Evolutionary conservation across 306 rosid species (phyloP).

Genomic region (Elaeagnus macrophylla): DNA sequence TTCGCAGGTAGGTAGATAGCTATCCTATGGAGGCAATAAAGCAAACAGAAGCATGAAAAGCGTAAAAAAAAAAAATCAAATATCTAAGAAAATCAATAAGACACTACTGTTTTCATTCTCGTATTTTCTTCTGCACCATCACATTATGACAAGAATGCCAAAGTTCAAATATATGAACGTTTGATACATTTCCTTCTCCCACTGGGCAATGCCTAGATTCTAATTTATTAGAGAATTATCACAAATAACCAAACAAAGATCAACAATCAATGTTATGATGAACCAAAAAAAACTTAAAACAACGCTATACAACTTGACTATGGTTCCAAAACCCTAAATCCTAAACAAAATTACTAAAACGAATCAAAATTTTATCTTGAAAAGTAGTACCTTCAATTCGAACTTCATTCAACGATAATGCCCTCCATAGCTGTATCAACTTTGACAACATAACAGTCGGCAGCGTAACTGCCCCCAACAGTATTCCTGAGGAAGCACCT

Average conservation of each 20-base stretch:
- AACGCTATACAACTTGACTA: background rate
- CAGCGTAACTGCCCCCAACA: slow-evolving; percentile 64
- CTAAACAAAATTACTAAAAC: no score
- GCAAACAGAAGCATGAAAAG: background rate
- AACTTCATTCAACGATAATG: slow-evolving; percentile 39
- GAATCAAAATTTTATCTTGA: background rate
- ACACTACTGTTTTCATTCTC: background rate
- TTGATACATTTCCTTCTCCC: background rate
- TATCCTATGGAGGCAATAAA: background rate
- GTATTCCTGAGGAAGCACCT: slow-evolving; percentile 76
- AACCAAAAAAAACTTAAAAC: background rate
- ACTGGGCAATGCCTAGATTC: background rate
- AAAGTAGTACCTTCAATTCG: slow-evolving; percentile 41
- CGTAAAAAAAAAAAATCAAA: background rate
- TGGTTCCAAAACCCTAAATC: no score
- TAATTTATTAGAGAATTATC: background rate
- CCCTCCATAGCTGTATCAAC: slow-evolving; percentile 54
- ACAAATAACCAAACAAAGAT: background rate
- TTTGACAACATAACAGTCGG: slow-evolving; percentile 77
- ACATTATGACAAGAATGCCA: background rate
- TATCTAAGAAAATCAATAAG: background rate
- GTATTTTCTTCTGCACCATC: background rate
- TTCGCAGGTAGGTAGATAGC: slow-evolving; percentile 3
- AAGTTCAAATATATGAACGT: background rate
- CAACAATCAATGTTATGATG: background rate